Conservation (phyloP, 1,139 yeast species). For the Suhomyces bolitotheri region DNA sequence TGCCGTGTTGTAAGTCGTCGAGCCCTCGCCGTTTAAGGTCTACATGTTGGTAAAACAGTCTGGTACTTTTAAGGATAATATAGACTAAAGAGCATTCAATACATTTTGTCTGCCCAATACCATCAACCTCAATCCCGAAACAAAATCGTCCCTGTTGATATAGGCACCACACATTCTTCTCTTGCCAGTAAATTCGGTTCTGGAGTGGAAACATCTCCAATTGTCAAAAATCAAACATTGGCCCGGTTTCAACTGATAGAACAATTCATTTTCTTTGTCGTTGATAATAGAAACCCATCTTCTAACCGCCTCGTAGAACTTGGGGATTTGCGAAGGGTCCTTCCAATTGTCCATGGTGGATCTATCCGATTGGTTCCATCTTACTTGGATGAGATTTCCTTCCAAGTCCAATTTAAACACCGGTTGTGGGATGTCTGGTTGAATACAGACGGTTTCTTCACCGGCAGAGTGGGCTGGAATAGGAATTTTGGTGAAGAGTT, state of each 20-base stretch:
- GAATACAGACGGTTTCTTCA: conserved; percentile 65
- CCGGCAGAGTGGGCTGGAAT: conserved; percentile 82
- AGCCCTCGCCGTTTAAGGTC: no score
- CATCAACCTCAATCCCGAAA: conserved; percentile 54
- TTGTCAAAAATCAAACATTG: conserved; percentile 71
- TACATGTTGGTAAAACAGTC: no score
- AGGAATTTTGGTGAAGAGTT: conserved; percentile 51
- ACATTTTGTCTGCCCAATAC: conserved; percentile 55
- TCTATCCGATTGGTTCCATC: conserved; percentile 78
- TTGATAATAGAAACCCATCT: conserved; percentile 59
- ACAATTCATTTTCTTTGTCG: conserved; percentile 53
- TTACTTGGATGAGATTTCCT: conserved; percentile 61
- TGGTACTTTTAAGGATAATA: no score
- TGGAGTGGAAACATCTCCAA: conserved; percentile 75
- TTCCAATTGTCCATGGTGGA: conserved; percentile 64
- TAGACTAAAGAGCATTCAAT: conserved; percentile 39
- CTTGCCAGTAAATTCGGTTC: conserved; percentile 68
- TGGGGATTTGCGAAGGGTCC: conserved; percentile 53
- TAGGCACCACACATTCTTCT: conserved; percentile 80
- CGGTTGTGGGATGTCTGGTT: conserved; percentile 62
- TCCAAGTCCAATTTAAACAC: conserved; percentile 56
- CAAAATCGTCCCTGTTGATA: conserved; percentile 67
- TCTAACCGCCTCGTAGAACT: conserved; percentile 60
- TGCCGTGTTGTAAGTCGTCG: no score
- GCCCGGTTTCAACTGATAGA: conserved; percentile 64